These are phyloP conservation scores for Ceratonia siliqua DNA, from an alignment of 306 rosid genomes.

Conservation along the genomic window DNA sequence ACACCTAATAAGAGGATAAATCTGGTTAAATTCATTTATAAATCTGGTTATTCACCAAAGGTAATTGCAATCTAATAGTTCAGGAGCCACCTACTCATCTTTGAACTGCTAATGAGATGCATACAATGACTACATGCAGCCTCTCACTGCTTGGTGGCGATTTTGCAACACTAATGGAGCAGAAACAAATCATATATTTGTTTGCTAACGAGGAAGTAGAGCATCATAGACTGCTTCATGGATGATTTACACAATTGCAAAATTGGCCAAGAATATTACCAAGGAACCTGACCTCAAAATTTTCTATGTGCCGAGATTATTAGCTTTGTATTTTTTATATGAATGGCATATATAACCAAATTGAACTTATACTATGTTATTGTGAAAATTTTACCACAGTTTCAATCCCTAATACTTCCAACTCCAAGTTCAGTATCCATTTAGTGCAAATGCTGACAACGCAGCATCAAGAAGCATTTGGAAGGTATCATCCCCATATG, in stretches of 20 bases:
- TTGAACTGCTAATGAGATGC: not conserved
- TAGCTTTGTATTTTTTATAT: not conserved
- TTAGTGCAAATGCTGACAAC: slow-evolving; percentile 1
- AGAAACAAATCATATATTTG: not conserved
- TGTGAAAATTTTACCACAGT: slow-evolving; percentile 6
- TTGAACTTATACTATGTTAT: slow-evolving; percentile 2
- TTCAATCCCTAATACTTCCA: slow-evolving; percentile 12
- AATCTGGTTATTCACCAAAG: not conserved
- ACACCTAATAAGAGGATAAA: slow-evolving; percentile 7
- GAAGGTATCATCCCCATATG: slow-evolving; percentile 21
- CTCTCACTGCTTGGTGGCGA: not conserved
- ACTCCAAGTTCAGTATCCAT: slow-evolving; percentile 3
- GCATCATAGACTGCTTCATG: not conserved
- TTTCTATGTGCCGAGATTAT: not conserved
- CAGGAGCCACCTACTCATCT: not conserved
- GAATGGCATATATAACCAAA: not conserved
- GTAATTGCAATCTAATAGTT: slow-evolving; percentile 3
- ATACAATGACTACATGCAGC: not conserved
- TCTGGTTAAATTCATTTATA: not conserved
- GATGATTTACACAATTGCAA: slow-evolving; percentile 4
- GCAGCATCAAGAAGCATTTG: slow-evolving; percentile 4
- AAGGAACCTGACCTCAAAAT: slow-evolving; percentile 13
- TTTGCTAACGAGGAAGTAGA: slow-evolving; percentile 18
- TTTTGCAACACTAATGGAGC: not conserved
- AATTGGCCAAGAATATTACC: not conserved